Base-by-base conservation (phyloP, 148 eudicot species). In the Chenopodium berlandieri region DNA sequence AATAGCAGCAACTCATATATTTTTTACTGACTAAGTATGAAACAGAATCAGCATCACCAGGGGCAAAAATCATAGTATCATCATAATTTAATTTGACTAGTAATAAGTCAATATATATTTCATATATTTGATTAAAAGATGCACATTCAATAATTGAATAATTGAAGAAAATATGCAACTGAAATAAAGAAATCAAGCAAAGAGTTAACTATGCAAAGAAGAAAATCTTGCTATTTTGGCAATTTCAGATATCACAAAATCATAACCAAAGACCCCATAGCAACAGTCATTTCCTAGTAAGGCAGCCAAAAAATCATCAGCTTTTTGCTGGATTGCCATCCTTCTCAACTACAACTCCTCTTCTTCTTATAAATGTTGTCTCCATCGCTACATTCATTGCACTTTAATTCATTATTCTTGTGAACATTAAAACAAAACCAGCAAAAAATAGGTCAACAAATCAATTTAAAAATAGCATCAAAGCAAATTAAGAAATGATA, bases 151-250 rank as follows among this genome's bases (percentile, higher is more conserved):
- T 60, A 37, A 44, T 17, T 75, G 8, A 54, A 23, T 37, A 60
- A 19, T 5, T 47, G 31, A 31, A 4, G 52, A 54, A 54, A 48
- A 13, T 13, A 32, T 22, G 32, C 34, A 22, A 16, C 58, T 4
- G 47, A 48, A 22, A 7, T 20, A 71, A 54, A 34, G 47, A 17
- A 44, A 23, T 8, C 65, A 69, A n/a, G 64, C 4, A 73, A 67
- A 75, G 69, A 75, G 72, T 89, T 81, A 64, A 89, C 97, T 94
- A 92, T 7, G 97, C 91, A 70, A 92, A 86, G 89, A 91, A 92
- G 87, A 92, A 92, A 11, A 92, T 92, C 86, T 92, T 91, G 97
- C 94, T 91, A 90, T 92, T 92, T 56, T 84, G 92, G 70, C 91
- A 88, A 58, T 92, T 92, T 92, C 92, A 66, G 92, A 84, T 27